Percentiles rank a stretch among this genome's conserved stretches.
phyloP scores from a whole-genome alignment of 768 basidiomycete species.

The Trametes punicea region DNA sequence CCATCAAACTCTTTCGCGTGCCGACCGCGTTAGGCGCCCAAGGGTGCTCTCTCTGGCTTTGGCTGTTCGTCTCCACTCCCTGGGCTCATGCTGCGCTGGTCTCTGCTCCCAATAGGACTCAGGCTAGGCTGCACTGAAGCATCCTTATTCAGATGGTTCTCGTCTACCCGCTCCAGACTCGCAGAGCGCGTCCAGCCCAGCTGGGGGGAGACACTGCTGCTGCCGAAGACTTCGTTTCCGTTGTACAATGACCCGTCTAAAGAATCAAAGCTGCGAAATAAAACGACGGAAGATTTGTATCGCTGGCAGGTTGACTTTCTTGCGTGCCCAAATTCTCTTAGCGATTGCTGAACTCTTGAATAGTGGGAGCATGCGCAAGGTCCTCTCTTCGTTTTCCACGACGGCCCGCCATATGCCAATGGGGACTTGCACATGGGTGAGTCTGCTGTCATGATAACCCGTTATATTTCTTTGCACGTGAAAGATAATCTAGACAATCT shows the following conservation, averaged over 20 bases:
- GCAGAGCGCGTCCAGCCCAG: background rate
- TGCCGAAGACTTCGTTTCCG: slow-evolving; percentile 82
- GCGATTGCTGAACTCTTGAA: background rate
- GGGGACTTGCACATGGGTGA: slow-evolving; percentile 93
- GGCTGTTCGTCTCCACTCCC: slow-evolving; percentile 2
- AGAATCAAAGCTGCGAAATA: slow-evolving; percentile 55
- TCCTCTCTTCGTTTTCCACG: slow-evolving; percentile 81
- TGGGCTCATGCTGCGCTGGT: slow-evolving; percentile 18
- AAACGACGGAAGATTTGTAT: slow-evolving; percentile 76
- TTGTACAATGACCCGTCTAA: slow-evolving; percentile 65
- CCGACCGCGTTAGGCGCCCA: background rate
- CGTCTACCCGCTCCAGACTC: background rate
- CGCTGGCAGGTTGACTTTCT: slow-evolving; percentile 69
- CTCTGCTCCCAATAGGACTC: slow-evolving; percentile 4
- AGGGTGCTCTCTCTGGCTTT: background rate
- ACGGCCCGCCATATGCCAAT: slow-evolving; percentile 98
- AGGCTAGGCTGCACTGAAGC: background rate
- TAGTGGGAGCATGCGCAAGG: slow-evolving; percentile 67
- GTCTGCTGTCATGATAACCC: slow-evolving; percentile 4
- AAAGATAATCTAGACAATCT: too few relatives aligned
- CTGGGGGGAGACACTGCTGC: slow-evolving; percentile 54
- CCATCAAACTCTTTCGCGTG: background rate
- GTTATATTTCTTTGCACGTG: background rate
- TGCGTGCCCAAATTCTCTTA: background rate
- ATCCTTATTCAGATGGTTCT: slow-evolving; percentile 13